Evolutionary conservation across 306 rosid species (phyloP), one percentile per base, ranked within the genome.

Genomic region (Trifolium dubium): DNA sequence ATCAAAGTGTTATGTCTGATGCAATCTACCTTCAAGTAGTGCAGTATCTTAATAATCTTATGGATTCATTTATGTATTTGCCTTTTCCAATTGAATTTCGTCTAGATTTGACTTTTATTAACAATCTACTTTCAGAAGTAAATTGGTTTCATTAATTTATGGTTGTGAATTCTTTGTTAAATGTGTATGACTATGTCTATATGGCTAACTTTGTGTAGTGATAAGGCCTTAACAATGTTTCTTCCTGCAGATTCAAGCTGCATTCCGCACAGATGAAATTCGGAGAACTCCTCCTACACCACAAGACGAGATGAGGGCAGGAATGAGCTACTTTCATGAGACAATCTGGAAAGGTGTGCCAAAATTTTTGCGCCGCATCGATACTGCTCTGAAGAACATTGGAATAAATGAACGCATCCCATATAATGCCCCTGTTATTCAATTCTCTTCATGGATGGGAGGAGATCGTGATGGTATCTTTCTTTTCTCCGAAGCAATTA

Each of bases 371-470:
- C 97, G 98, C 41, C 88, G 99, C 35, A 91, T 95, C 63, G 99
- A 95, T 88, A 95, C 99, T 56, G 99, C 99, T 72, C 75, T 95
- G 79, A 95, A 95, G 93, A 95, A 95, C 89, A 84, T 95, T 23
- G 99, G 99, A 83, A 85, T 95, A 49, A 77, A 87, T 30, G 99
- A 92, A 51, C 96, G 98, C 8, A 83, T 95, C 71, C 99, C 99
- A 39, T 95, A 95, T 80, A 95, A 92, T 84, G 97, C 98, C 28
- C 98, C 99, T 69, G 86, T 95, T 47, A 95, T 95, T 86, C 99
- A 92, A 54, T 95, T 95, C 83, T 95, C 99, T 73, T 95, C 99
- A 65, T 95, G 99, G 99, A 95, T 95, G 99, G 99, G 99, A 75
- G 99, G 99, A 67, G 99, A 95, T 84, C 99, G 99, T 80, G 99